phyloP scores from a whole-genome alignment of 305 asterid genomes.

The Striga hermonthica region DNA sequence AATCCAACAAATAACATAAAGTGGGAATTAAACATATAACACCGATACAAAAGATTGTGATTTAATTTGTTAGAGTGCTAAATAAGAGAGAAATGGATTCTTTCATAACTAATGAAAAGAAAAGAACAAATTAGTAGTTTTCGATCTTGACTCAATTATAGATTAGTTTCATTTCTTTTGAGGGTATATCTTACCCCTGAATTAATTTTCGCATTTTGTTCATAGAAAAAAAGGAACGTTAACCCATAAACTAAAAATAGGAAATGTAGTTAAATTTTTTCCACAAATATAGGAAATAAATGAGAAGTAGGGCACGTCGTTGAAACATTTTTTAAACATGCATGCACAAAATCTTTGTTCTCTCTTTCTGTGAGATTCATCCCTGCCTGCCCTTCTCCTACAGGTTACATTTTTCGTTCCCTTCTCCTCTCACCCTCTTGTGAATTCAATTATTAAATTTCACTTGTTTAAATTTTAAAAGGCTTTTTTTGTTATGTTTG shows the following conservation, averaged over 20 bases:
- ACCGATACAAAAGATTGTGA: too few relatives aligned
- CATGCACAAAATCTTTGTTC: conserved; percentile 35
- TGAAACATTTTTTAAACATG: conserved; percentile 33
- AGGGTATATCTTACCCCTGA: too few relatives aligned
- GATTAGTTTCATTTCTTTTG: too few relatives aligned
- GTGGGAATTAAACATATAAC: too few relatives aligned
- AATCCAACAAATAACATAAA: too few relatives aligned
- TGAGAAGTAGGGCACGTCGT: conserved; percentile 33
- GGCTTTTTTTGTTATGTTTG: not conserved
- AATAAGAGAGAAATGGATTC: too few relatives aligned
- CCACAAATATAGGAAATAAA: conserved; percentile 36
- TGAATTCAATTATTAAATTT: not conserved
- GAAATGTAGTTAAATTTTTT: conserved; percentile 17
- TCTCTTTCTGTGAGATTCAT: conserved; percentile 44
- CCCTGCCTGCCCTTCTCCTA: conserved; percentile 69
- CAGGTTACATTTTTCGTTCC: conserved; percentile 36
- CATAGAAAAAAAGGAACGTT: not conserved
- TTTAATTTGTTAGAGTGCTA: too few relatives aligned
- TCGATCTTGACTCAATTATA: too few relatives aligned
- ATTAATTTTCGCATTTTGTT: too few relatives aligned
- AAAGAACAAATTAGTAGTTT: too few relatives aligned
- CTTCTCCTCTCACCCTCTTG: conserved; percentile 7
- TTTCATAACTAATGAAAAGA: too few relatives aligned
- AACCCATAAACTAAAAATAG: conserved; percentile 31
- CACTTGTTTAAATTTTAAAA: not conserved